Percentiles rank a stretch among this genome's conserved stretches.
These are phyloP conservation scores for Paracoccidioides brasiliensis DNA, from an alignment of 2,329 filamentous ascomycete species.

Conservation along the genomic window DNA sequence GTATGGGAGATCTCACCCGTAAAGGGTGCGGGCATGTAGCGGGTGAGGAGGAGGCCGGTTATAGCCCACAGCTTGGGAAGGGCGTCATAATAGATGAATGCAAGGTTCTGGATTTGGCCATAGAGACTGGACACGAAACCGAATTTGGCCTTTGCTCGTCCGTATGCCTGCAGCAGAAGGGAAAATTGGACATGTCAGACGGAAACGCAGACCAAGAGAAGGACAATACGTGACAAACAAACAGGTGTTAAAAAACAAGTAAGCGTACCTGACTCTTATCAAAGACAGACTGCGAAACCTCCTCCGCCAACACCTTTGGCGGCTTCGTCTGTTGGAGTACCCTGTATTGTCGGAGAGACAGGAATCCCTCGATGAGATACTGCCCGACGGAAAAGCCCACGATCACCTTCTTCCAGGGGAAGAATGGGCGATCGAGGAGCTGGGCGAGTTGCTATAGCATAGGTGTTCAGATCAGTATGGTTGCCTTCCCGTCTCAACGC, in stretches of 20 bases:
- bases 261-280: constrained; percentile 69
- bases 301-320: constrained; percentile 74
- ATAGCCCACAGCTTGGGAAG: constrained; percentile 82
- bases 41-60: constrained; percentile 60
- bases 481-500: background rate
- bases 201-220: too few relatives aligned
- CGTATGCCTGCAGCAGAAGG: constrained; percentile 54
- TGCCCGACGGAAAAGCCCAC: constrained; percentile 88
- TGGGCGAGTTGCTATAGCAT: constrained; percentile 52
- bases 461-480: background rate
- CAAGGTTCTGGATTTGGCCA: constrained; percentile 75
- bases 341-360: constrained; percentile 80
- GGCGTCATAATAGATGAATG: constrained; percentile 79
- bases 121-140: constrained; percentile 68
- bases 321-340: constrained; percentile 67
- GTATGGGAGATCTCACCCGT: constrained; percentile 82
- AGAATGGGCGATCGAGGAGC: constrained; percentile 78
- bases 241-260: background rate
- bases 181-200: background rate
- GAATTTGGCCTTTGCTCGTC: constrained; percentile 89
- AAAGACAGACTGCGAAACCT: constrained; percentile 80
- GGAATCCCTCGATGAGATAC: constrained; percentile 78
- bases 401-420: constrained; percentile 96
- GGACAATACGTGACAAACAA: too few relatives aligned
- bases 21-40: constrained; percentile 64